Conservation (phyloP, 305 asterid species). For the Rubia balearica region DNA sequence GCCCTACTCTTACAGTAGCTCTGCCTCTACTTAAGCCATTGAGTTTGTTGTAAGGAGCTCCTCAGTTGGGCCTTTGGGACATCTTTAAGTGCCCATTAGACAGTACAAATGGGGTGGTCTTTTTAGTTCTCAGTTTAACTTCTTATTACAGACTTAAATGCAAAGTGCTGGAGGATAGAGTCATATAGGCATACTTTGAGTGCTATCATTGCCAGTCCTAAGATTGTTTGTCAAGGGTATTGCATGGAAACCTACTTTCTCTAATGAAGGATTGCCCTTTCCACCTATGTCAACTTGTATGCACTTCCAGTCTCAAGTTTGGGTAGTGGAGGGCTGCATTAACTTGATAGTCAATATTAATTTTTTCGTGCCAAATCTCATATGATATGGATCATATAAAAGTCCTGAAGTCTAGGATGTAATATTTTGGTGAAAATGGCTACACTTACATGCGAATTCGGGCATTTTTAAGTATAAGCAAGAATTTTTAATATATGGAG, state of each 20-base stretch:
- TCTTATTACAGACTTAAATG: background rate
- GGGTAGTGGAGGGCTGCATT: background rate
- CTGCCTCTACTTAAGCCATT: background rate
- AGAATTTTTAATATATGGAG: background rate
- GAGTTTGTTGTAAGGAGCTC: background rate
- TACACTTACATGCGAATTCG: background rate
- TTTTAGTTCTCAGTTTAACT: background rate
- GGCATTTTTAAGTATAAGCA: background rate
- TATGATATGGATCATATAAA: background rate
- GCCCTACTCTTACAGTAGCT: background rate
- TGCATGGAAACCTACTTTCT: background rate
- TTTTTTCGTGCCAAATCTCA: background rate
- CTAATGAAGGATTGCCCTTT: background rate
- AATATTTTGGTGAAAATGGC: background rate
- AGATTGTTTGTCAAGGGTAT: background rate
- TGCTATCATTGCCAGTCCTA: background rate
- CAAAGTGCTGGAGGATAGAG: background rate
- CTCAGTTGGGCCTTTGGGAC: background rate
- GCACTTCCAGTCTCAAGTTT: background rate
- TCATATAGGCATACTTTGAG: background rate
- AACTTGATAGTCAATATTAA: background rate
- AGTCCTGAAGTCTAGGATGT: background rate
- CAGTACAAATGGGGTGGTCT: background rate
- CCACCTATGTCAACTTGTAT: background rate
- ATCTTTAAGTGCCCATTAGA: background rate